Conservation (phyloP, 139 green algal genomes). For the Asterochloris sp. region DNA sequence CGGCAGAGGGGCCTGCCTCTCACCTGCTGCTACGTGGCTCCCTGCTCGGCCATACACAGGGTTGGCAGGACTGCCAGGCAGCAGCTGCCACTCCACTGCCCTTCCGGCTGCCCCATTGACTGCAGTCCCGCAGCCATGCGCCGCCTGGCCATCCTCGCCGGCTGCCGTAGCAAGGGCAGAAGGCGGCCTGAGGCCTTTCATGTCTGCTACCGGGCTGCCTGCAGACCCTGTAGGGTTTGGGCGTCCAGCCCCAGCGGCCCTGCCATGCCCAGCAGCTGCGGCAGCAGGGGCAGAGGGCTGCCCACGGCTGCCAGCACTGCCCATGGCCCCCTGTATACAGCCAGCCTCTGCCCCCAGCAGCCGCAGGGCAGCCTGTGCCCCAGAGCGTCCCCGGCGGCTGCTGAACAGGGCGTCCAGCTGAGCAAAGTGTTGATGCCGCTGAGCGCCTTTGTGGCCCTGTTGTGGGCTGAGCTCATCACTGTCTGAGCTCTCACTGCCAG, state of each 20-base stretch:
- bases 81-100: no score
- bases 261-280: neutral
- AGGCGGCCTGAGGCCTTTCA: no score
- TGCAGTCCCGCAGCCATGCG: no score
- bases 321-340: conserved; percentile 1
- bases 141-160: no score
- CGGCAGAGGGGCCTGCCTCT: no score
- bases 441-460: neutral
- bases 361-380: neutral
- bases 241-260: neutral
- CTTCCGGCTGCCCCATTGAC: no score
- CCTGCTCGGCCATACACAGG: no score
- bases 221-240: neutral
- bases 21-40: no score
- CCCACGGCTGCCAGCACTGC: neutral
- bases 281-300: neutral
- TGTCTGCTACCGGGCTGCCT: neutral
- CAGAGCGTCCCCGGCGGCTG: no score
- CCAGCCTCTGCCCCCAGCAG: neutral
- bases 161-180: no score
- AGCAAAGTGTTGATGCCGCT: neutral
- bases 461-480: neutral
- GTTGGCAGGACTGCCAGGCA: no score
- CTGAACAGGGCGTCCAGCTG: conserved; percentile 1
- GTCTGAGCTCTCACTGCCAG: neutral